phyloP scores from a whole-genome alignment of 306 rosid genomes.

The Mimosa bimucronata region DNA sequence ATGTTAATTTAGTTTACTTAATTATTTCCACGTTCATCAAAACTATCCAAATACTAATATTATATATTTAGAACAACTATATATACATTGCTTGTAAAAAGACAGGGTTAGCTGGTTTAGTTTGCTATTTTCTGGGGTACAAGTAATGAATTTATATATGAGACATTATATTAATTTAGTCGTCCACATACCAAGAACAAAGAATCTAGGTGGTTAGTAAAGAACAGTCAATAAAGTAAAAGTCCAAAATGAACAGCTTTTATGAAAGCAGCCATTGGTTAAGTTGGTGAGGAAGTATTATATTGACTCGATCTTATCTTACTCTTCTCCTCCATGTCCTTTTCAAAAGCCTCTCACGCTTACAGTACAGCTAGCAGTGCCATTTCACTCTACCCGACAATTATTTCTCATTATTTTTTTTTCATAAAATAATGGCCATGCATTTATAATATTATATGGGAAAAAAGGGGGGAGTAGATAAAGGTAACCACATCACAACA shows the following conservation, averaged over 20 bases:
- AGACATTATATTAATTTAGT: background rate
- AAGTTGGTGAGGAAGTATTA: background rate
- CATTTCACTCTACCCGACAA: background rate
- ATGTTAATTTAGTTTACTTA: too few species aligned
- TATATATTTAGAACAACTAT: background rate
- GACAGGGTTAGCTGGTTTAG: background rate
- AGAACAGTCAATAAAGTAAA: background rate
- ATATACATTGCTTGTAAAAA: background rate
- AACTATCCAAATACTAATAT: background rate
- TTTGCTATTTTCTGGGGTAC: background rate
- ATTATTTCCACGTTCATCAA: background rate
- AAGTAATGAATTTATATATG: background rate
- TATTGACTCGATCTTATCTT: conserved; percentile 3
- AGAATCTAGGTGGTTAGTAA: background rate
- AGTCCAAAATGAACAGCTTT: background rate
- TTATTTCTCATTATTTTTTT: background rate
- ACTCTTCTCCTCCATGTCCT: background rate
- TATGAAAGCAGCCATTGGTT: background rate
- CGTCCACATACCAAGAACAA: background rate
- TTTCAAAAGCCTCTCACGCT: background rate
- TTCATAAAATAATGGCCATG: too few species aligned
- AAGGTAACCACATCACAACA: too few species aligned
- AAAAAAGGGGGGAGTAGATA: too few species aligned
- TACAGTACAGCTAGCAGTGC: background rate
- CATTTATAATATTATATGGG: too few species aligned